These are phyloP conservation scores for Xerophyta viscosa DNA, from an alignment of 106 monocot species.

Conservation along the genomic window DNA sequence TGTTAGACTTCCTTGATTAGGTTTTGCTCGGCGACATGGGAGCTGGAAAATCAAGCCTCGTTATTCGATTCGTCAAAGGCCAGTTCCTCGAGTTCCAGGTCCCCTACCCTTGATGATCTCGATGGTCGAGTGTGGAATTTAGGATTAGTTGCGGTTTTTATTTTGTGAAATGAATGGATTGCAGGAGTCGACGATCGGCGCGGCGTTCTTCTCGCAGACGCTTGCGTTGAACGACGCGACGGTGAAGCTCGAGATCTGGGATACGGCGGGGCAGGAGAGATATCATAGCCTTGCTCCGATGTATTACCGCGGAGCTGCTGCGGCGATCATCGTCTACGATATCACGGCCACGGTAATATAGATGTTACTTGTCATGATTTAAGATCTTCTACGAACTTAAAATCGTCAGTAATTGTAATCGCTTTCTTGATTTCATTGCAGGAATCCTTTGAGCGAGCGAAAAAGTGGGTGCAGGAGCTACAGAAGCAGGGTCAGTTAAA, in stretches of 20 bases:
- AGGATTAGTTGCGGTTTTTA: neutral
- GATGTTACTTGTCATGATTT: neutral
- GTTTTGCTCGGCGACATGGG: slow-evolving; percentile 95
- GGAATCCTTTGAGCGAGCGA: slow-evolving; percentile 82
- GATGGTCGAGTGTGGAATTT: neutral
- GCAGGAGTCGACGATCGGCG: slow-evolving; percentile 97
- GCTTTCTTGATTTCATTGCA: slow-evolving; percentile 12
- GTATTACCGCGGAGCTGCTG: slow-evolving; percentile 97
- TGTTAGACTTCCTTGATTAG: too few species aligned
- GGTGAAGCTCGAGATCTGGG: slow-evolving; percentile 98
- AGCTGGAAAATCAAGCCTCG: slow-evolving; percentile 94
- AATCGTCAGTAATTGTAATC: neutral
- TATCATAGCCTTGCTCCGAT: slow-evolving; percentile 96
- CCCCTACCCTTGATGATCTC: neutral
- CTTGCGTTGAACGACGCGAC: slow-evolving; percentile 82
- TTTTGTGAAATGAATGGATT: neutral
- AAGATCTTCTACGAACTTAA: neutral
- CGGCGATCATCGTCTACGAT: slow-evolving; percentile 91
- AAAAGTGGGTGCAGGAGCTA: slow-evolving; percentile 92
- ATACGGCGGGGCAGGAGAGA: slow-evolving; percentile 96
- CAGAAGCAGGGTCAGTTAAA: slow-evolving; percentile 66
- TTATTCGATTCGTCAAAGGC: slow-evolving; percentile 93
- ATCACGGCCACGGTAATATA: slow-evolving; percentile 57
- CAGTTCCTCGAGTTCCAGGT: slow-evolving; percentile 98
- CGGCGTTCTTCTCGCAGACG: slow-evolving; percentile 96